Evolutionary conservation across 306 rosid species (phyloP).

Genomic region (Acmispon strigosus): DNA sequence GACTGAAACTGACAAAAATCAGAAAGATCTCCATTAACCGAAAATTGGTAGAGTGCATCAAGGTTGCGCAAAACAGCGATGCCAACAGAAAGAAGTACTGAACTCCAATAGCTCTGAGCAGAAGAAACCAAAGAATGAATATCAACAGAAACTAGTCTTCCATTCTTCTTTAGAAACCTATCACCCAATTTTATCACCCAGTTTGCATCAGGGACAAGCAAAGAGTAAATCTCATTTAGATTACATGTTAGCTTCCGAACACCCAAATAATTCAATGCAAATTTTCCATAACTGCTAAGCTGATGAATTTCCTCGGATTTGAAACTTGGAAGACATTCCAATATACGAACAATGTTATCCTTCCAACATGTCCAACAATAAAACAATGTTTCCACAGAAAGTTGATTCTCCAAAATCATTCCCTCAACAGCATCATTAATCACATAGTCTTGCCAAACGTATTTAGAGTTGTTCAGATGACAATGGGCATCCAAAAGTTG

Average conservation of each 20-base stretch:
- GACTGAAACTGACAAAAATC: conserved; percentile 20
- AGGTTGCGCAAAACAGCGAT: conserved; percentile 40
- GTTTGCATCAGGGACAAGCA: conserved; percentile 50
- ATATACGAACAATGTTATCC: conserved; percentile 30
- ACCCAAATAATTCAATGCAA: conserved; percentile 57
- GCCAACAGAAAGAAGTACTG: conserved; percentile 48
- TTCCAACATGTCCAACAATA: conserved; percentile 72
- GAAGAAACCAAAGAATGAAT: conserved; percentile 27
- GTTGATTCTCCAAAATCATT: conserved; percentile 20
- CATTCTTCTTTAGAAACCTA: conserved; percentile 24
- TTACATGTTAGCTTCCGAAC: conserved; percentile 27
- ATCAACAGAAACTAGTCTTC: conserved; percentile 36
- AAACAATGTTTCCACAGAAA: conserved; percentile 48
- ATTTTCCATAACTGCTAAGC: conserved; percentile 22
- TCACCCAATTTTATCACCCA: conserved; percentile 42
- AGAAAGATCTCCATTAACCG: not conserved
- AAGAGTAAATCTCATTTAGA: conserved; percentile 21
- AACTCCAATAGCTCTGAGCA: conserved; percentile 46
- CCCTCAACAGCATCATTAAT: conserved; percentile 25
- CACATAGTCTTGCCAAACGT: conserved; percentile 34
- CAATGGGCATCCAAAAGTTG: conserved; percentile 59
- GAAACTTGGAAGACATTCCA: conserved; percentile 33
- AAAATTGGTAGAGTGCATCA: conserved; percentile 25
- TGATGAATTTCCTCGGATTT: conserved; percentile 26
- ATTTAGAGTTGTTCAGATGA: conserved; percentile 24